Evolutionary conservation across 2,329 filamentous ascomycete genomes (phyloP), one percentile per base, ranked within the genome.

Genomic region (Cordyceps farinosa): DNA sequence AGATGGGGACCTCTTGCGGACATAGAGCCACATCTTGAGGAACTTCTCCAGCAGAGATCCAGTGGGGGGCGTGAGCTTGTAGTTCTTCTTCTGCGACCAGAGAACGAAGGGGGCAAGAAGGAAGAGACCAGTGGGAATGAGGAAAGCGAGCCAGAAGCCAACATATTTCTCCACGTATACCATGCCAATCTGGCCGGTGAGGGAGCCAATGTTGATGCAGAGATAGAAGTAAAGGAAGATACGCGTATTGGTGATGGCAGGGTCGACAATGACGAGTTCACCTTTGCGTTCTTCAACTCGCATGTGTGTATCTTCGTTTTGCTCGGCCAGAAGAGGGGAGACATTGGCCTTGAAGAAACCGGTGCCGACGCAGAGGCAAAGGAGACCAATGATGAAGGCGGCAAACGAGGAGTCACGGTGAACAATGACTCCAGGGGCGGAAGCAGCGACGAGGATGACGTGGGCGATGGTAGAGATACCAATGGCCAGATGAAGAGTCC

Each of bases 261-360:
- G 88, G 69, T 91, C 89, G 52, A 90, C 82, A 66, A 91, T 88
- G 66, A 90, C 87, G 27, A 86, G 86, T 75, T 90, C 83, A 61
- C 89, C 89, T 17, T 77, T 75, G 47, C 79, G 76, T 2, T 79
- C 82, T 67, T 84, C 79, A 61, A 90, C 80, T 56, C 80, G 82
- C 66, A 86, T 82, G 65, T 80, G 82, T 4, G 79, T 81, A 63
- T 86, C 83, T 40, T 79, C 80, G 72, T 88, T 88, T 74, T 91
- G 88, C 70, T 91, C 89, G 27, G 88, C 88, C 62, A 91, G 84
- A 22, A 91, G 77, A 0, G 88, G 87, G 0, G 87, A 87, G 50
- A 93, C 89, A 71, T 93, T 93, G 66, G 88, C 85, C 79, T 93
- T 94, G 84, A 93, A 92, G 70, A 90, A 89, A 66, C 90, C 90